These are phyloP conservation scores for Raphanus sativus DNA, from an alignment of 345 rosid species.

Conservation along the genomic window DNA sequence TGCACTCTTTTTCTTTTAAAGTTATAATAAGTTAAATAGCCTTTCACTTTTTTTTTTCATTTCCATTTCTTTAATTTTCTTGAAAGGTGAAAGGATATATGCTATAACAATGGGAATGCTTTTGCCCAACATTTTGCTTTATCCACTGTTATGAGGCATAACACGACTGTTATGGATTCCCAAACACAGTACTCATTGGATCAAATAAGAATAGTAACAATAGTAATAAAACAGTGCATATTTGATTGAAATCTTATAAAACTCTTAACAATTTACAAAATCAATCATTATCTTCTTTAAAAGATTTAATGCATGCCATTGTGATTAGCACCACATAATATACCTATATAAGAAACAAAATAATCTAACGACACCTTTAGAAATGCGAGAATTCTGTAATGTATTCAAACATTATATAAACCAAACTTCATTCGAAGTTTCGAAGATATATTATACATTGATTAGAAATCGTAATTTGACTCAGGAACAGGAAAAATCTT, in stretches of 20 bases:
- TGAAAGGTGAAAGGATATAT: conserved; percentile 39
- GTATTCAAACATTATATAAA: neutral
- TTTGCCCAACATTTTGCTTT: conserved; percentile 31
- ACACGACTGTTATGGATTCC: conserved; percentile 38
- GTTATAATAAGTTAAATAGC: conserved; percentile 26
- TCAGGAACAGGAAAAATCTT: neutral
- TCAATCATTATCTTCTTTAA: neutral
- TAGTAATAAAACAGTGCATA: neutral
- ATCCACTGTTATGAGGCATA: conserved; percentile 35
- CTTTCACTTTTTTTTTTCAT: conserved; percentile 25
- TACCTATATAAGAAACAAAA: neutral
- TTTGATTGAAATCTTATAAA: neutral
- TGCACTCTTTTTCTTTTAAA: conserved; percentile 22
- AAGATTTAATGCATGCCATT: neutral
- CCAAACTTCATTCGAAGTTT: conserved; percentile 8
- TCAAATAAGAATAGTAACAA: conserved; percentile 12
- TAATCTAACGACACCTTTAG: neutral
- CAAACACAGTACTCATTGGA: conserved; percentile 39
- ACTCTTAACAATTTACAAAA: neutral
- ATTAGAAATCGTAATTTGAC: conserved; percentile 12
- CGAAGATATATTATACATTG: neutral
- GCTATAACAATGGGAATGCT: conserved; percentile 35
- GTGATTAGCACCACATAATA: neutral
- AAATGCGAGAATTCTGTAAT: neutral
- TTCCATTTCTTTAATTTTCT: conserved; percentile 22